phyloP scores from a whole-genome alignment of 169 alveolate genomes.

The Cryptosporidium andersoni region DNA sequence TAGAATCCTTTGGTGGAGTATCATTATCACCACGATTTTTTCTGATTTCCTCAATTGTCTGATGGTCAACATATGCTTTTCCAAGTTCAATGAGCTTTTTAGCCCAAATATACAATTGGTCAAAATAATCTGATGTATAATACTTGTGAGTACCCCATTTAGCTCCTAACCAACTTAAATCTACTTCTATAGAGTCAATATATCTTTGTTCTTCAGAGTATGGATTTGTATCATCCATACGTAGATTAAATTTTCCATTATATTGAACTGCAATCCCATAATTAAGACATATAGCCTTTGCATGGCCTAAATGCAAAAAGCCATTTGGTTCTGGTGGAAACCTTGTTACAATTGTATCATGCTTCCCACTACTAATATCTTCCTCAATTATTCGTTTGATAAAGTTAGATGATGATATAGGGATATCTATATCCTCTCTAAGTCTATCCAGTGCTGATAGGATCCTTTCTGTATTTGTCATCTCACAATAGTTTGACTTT shows the following conservation, averaged over 20 bases:
- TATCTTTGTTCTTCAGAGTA: slow-evolving; percentile 93
- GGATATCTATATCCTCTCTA: slow-evolving; percentile 18
- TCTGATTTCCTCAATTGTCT: slow-evolving; percentile 90
- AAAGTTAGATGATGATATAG: slow-evolving; percentile 75
- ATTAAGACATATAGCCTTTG: slow-evolving; percentile 96
- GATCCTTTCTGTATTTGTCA: too few relatives aligned
- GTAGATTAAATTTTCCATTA: slow-evolving; percentile 93
- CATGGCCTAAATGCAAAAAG: slow-evolving; percentile 99
- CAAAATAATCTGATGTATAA: slow-evolving; percentile 97
- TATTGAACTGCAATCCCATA: slow-evolving; percentile 92
- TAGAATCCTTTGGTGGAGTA: slow-evolving; percentile 88
- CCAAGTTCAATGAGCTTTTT: slow-evolving; percentile 92
- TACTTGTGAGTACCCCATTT: slow-evolving; percentile 92
- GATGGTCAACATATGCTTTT: slow-evolving; percentile 97
- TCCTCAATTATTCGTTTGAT: slow-evolving; percentile 83
- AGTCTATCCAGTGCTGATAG: slow-evolving; percentile 8
- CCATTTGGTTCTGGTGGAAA: slow-evolving; percentile 99
- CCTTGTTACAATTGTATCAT: slow-evolving; percentile 88
- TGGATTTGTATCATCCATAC: slow-evolving; percentile 99
- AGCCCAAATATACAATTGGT: slow-evolving; percentile 95
- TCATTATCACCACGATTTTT: slow-evolving; percentile 87
- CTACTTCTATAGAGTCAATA: slow-evolving; percentile 91
- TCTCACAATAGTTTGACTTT: too few relatives aligned
- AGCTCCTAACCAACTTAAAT: slow-evolving; percentile 96
- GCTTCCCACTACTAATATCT: slow-evolving; percentile 81